Evolutionary conservation across 176 grass and related monocot genomes (phyloP), one percentile per base, ranked within the genome.

Genomic region (Carex littledalei): DNA sequence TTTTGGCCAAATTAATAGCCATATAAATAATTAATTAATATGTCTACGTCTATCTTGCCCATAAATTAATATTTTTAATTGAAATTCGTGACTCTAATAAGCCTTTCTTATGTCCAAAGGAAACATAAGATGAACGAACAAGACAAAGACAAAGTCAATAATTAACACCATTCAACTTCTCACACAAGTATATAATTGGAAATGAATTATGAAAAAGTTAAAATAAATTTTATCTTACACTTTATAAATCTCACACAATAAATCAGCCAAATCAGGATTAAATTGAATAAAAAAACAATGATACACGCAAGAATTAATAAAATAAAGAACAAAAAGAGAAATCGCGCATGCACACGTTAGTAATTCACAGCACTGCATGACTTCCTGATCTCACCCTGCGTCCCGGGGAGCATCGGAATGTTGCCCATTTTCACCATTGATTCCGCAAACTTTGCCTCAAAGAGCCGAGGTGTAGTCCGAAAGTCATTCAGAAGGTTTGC

Each of bases 361-460:
- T 86, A 79, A 64, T 88, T 88, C 47, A 86, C 65, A 11, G 5
- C 67, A 2, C 84, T 49, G 47, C 88, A 90, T 29, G 72, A 39
- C 12, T 43, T 84, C 50, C 84, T 84, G 32, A 87, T 37, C 22
- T 90, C 88, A 8, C 88, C 88, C 0, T 37, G 0, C 32, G 22
- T 15, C 0, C 71, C 63, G 2, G 49, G 66, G 22, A 72, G 63
- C 11, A 90, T 84, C n/a, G 80, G 71, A 59, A 90, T 24, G 62
- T 77, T 47, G 3, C 85, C 80, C 88, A 90, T 84, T 81, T 90
- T 90, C 62, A 90, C 88, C 88, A 90, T 87, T 35, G 85, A 85
- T 1, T 7, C 8, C 7, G 82, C 67, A 53, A 90, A 90, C 49
- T 18, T 87, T 2, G 45, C 47, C 80, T 87, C 85, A 31, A 85